Conservation (phyloP, 1,139 yeast genomes). For the Pichia sp. region DNA sequence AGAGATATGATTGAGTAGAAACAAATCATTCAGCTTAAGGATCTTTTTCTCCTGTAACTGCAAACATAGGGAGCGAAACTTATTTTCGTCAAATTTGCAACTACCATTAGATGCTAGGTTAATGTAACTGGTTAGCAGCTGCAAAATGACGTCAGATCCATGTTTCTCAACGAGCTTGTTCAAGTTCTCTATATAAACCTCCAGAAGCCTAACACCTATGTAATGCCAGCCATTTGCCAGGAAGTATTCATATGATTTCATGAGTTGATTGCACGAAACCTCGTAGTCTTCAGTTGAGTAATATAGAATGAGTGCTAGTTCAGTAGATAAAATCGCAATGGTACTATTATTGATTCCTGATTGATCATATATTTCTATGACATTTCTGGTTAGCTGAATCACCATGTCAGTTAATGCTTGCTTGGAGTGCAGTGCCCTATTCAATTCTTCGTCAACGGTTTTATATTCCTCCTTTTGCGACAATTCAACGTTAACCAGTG, state of each 20-base stretch:
- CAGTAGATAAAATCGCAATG: constrained; percentile 71
- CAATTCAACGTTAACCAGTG: constrained; percentile 31
- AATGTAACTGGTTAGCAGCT: constrained; percentile 22
- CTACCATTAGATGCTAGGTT: constrained; percentile 13
- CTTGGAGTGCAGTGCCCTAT: constrained; percentile 17
- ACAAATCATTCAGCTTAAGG: constrained; percentile 30
- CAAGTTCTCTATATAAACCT: constrained; percentile 63
- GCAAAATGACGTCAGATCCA: constrained; percentile 5
- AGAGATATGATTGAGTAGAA: constrained; percentile 22
- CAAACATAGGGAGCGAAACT: constrained; percentile 21
- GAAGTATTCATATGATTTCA: constrained; percentile 63
- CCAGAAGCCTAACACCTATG: constrained; percentile 59
- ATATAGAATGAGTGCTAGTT: constrained; percentile 66
- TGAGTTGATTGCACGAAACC: constrained; percentile 48
- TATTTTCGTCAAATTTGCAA: constrained; percentile 12
- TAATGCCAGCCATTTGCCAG: constrained; percentile 65
- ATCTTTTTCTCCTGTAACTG: constrained; percentile 20
- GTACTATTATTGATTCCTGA: constrained; percentile 43
- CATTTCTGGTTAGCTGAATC: constrained; percentile 25
- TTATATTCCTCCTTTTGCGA: constrained; percentile 4
- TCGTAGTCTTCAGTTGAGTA: constrained; percentile 44
- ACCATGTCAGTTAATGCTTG: constrained; percentile 26
- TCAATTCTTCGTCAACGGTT: constrained; percentile 8
- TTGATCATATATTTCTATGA: constrained; percentile 25
- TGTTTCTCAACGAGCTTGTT: constrained; percentile 32